Conservation (phyloP, 2,329 filamentous ascomycete genomes). For the Microascus cirrosus region DNA sequence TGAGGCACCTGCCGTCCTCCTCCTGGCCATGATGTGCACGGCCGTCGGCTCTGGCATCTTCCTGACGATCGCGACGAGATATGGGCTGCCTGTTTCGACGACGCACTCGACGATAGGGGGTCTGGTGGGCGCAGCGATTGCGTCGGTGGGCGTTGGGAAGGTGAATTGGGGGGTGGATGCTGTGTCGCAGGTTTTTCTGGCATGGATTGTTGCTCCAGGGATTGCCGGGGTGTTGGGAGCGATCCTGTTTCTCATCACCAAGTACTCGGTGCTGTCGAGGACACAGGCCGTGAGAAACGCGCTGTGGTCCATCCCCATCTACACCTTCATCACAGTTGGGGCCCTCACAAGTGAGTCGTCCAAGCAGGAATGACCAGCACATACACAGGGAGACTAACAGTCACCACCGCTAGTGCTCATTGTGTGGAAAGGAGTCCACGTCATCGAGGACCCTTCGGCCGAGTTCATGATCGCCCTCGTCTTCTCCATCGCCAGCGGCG, state of each 20-base stretch:
- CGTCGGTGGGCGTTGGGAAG: constrained; percentile 21
- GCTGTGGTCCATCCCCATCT: constrained; percentile 22
- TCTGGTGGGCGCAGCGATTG: constrained; percentile 22
- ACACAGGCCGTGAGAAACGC: constrained; percentile 19
- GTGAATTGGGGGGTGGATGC: constrained; percentile 25
- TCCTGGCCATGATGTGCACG: constrained; percentile 43
- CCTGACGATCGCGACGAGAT: constrained; percentile 37
- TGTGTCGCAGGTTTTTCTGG: constrained; percentile 24
- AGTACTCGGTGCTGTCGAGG: constrained; percentile 17
- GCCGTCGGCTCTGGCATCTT: constrained; percentile 38
- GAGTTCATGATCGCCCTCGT: constrained; percentile 20
- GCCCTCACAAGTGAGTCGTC: constrained; percentile 19
- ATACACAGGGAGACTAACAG: not conserved
- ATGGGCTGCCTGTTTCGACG: constrained; percentile 41
- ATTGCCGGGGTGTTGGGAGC: constrained; percentile 20
- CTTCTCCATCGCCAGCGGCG: constrained; percentile 29
- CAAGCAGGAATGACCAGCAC: not conserved
- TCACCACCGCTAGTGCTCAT: constrained; percentile 32
- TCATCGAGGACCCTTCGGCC: constrained; percentile 11
- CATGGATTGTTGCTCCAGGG: constrained; percentile 23
- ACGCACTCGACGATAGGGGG: constrained; percentile 39
- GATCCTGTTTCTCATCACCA: constrained; percentile 21
- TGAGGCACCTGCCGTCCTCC: constrained; percentile 31
- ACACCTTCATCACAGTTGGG: constrained; percentile 23
- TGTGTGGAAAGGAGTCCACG: constrained; percentile 27